These are phyloP conservation scores for Yamadazyma dushanensis DNA, from an alignment of 1,139 yeast species.

Conservation along the genomic window DNA sequence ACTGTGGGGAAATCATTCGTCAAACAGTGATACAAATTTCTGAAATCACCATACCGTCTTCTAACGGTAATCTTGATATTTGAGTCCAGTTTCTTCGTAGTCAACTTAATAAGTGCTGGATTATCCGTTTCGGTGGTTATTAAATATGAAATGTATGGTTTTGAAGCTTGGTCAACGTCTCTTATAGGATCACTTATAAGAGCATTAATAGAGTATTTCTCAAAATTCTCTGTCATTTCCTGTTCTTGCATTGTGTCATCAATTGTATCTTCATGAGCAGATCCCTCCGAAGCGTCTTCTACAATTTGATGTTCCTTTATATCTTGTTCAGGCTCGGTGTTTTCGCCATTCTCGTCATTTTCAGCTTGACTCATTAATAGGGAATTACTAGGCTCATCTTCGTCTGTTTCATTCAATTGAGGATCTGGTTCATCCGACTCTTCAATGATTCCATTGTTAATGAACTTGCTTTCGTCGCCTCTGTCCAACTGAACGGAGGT, in stretches of 20 bases:
- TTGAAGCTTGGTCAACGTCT: slow-evolving; percentile 73
- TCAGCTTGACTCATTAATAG: slow-evolving; percentile 7
- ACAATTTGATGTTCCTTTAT: background rate
- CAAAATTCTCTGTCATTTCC: slow-evolving; percentile 15
- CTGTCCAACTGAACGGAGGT: slow-evolving; percentile 62
- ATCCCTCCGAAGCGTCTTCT: background rate
- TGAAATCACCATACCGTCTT: slow-evolving; percentile 81
- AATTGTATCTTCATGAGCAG: slow-evolving; percentile 6
- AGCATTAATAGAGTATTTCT: slow-evolving; percentile 32
- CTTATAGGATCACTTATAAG: slow-evolving; percentile 72
- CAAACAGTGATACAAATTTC: slow-evolving; percentile 72
- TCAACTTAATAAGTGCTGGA: slow-evolving; percentile 40
- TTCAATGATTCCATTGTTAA: slow-evolving; percentile 6
- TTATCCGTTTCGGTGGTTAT: slow-evolving; percentile 62
- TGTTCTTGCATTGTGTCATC: slow-evolving; percentile 4
- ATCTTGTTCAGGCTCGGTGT: background rate
- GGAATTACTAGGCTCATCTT: slow-evolving; percentile 17
- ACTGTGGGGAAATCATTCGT: slow-evolving; percentile 79
- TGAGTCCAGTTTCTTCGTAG: slow-evolving; percentile 16
- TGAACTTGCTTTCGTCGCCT: slow-evolving; percentile 30
- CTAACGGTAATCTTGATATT: slow-evolving; percentile 55
- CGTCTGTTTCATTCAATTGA: slow-evolving; percentile 8
- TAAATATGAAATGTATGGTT: slow-evolving; percentile 78
- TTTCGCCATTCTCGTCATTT: background rate
- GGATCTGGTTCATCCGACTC: slow-evolving; percentile 10